These are phyloP conservation scores for Cyberlindnera euphorbiiphila DNA, from an alignment of 805 yeast species.

Conservation along the genomic window DNA sequence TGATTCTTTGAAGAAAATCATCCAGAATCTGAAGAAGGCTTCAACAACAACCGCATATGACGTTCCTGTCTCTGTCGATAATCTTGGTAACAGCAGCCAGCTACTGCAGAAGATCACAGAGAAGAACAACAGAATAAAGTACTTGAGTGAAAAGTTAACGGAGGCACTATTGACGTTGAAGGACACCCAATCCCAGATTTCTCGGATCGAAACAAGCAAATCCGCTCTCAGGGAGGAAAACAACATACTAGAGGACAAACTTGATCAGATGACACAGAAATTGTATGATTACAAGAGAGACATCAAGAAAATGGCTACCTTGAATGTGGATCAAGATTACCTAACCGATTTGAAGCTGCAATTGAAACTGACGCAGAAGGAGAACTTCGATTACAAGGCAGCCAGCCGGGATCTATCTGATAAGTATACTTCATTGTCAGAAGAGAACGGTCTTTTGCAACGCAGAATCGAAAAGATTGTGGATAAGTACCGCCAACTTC, in stretches of 20 bases:
- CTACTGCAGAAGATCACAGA: slow-evolving; percentile 26
- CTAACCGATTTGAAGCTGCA: slow-evolving; percentile 16
- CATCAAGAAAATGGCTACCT: slow-evolving; percentile 15
- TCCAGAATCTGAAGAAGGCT: slow-evolving; percentile 16
- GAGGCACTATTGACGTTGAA: slow-evolving; percentile 27
- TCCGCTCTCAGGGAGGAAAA: slow-evolving; percentile 31
- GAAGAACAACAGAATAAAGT: slow-evolving; percentile 24
- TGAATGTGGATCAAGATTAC: slow-evolving; percentile 8
- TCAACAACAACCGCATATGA: slow-evolving; percentile 11
- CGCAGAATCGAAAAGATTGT: slow-evolving; percentile 32
- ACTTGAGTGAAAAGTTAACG: slow-evolving; percentile 22
- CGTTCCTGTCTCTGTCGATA: neutral
- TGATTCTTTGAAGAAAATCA: slow-evolving; percentile 29
- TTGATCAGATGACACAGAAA: slow-evolving; percentile 31
- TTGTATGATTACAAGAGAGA: slow-evolving; percentile 28
- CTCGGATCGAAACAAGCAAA: slow-evolving; percentile 32
- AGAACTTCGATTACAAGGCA: slow-evolving; percentile 27
- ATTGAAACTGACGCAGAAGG: slow-evolving; percentile 18
- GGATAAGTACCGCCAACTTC: slow-evolving; percentile 24
- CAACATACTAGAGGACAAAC: slow-evolving; percentile 29
- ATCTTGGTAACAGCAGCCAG: slow-evolving; percentile 21
- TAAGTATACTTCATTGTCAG: slow-evolving; percentile 25
- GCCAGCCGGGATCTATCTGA: slow-evolving; percentile 32
- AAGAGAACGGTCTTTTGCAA: slow-evolving; percentile 28
- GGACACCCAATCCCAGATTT: slow-evolving; percentile 28